A percentile compares a stretch with the other conserved stretches of the same genome.
Conservation (phyloP, 2,329 filamentous ascomycete species). For the Cladosporium sp. region DNA sequence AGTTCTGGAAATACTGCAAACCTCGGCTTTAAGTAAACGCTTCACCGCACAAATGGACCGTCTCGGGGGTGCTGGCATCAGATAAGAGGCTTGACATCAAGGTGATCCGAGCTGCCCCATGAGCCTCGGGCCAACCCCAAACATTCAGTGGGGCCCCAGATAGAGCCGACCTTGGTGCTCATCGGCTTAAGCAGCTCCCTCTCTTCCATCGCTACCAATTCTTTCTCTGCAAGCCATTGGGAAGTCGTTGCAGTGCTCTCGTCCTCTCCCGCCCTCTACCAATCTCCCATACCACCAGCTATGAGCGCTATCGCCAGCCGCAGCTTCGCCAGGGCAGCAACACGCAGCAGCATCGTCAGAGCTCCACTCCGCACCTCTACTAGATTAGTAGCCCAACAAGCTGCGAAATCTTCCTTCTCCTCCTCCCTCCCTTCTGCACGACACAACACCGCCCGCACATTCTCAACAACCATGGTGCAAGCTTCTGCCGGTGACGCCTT, state of each 20-base stretch:
- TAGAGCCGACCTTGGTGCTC: background rate
- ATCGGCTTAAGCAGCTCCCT: background rate
- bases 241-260: background rate
- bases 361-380: slow-evolving; percentile 27
- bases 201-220: background rate
- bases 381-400: slow-evolving; percentile 19
- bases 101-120: background rate
- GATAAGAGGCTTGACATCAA: background rate
- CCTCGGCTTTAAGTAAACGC: background rate
- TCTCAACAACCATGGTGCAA: slow-evolving; percentile 30
- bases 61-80: background rate
- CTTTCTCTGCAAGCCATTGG: background rate
- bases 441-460: slow-evolving; percentile 19
- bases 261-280: background rate
- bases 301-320: slow-evolving; percentile 38
- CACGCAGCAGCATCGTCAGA: slow-evolving; percentile 22
- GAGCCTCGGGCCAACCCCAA: background rate
- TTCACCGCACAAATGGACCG: background rate
- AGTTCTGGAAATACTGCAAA: background rate
- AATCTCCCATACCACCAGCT: slow-evolving; percentile 9
- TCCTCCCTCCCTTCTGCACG: slow-evolving; percentile 12
- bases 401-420: slow-evolving; percentile 10
- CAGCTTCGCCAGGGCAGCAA: slow-evolving; percentile 28
- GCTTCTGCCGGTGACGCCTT: slow-evolving; percentile 26
- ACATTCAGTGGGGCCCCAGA: background rate